Conservation (phyloP, 768 basidiomycete species). For the Boletus sensibilis region DNA sequence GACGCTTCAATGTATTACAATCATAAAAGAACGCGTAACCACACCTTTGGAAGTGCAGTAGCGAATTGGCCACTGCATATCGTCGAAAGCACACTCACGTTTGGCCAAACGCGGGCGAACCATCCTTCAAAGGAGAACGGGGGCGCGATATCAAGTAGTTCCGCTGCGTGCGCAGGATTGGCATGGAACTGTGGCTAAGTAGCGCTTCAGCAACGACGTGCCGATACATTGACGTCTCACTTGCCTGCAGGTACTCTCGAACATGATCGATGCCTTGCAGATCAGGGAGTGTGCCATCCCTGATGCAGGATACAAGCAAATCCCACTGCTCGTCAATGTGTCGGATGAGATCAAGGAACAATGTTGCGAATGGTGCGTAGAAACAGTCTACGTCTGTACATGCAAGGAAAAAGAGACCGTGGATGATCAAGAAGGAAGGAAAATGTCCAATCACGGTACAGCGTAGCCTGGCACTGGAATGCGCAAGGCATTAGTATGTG, state of each 20-base stretch:
- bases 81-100: background rate
- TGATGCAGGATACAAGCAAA: conserved; percentile 15
- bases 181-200: conserved; percentile 11
- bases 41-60: conserved; percentile 14
- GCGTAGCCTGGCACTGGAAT: conserved; percentile 10
- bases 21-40: no score
- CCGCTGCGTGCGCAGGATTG: conserved; percentile 19
- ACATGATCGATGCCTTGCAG: conserved; percentile 11
- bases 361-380: background rate
- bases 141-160: conserved; percentile 14
- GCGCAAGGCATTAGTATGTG: background rate
- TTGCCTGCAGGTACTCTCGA: conserved; percentile 16
- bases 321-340: conserved; percentile 19
- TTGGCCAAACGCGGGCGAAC: conserved; percentile 20
- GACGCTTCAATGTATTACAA: background rate
- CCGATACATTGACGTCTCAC: background rate
- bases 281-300: conserved; percentile 15
- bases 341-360: conserved; percentile 14
- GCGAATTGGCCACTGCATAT: conserved; percentile 14
- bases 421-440: conserved; percentile 20
- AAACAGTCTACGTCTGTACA: conserved; percentile 2
- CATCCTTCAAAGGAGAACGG: conserved; percentile 16
- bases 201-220: background rate
- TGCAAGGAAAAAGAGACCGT: conserved; percentile 23
- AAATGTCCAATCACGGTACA: conserved; percentile 8